Conservation (phyloP, 1,139 yeast species). For the Torulaspora globosa region DNA sequence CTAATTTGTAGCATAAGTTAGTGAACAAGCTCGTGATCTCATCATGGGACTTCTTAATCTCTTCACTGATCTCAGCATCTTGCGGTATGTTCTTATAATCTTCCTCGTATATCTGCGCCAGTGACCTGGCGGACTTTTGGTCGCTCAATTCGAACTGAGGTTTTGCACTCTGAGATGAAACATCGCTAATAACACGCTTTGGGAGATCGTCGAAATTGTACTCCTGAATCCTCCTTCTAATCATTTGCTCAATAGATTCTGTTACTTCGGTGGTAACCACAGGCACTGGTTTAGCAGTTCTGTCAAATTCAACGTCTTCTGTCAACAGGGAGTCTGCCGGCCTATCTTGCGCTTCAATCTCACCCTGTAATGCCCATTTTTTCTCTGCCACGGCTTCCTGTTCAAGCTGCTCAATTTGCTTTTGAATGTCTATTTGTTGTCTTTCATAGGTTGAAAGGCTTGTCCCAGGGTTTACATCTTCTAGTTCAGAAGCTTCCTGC, state of each 20-base stretch:
- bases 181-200: slow-evolving; percentile 63
- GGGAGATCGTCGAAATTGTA: slow-evolving; percentile 83
- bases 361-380: slow-evolving; percentile 94
- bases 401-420: slow-evolving; percentile 75
- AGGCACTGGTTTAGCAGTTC: slow-evolving; percentile 82
- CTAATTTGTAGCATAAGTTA: slow-evolving; percentile 65
- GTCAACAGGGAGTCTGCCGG: slow-evolving; percentile 76
- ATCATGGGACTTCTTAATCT: slow-evolving; percentile 64
- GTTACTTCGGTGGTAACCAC: slow-evolving; percentile 87
- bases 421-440: slow-evolving; percentile 71
- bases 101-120: slow-evolving; percentile 90
- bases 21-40: slow-evolving; percentile 69
- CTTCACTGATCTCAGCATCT: slow-evolving; percentile 51
- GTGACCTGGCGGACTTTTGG: slow-evolving; percentile 76
- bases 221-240: slow-evolving; percentile 70
- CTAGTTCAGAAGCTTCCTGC: slow-evolving; percentile 35
- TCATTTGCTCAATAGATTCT: slow-evolving; percentile 81
- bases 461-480: slow-evolving; percentile 40
- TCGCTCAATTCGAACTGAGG: slow-evolving; percentile 74
- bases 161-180: slow-evolving; percentile 34
- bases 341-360: slow-evolving; percentile 74
- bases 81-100: slow-evolving; percentile 55
- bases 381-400: slow-evolving; percentile 85
- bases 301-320: slow-evolving; percentile 67
- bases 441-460: slow-evolving; percentile 74